Conservation (phyloP, 495 filamentous ascomycete genomes). For the Aspergillus olivimuriae region DNA sequence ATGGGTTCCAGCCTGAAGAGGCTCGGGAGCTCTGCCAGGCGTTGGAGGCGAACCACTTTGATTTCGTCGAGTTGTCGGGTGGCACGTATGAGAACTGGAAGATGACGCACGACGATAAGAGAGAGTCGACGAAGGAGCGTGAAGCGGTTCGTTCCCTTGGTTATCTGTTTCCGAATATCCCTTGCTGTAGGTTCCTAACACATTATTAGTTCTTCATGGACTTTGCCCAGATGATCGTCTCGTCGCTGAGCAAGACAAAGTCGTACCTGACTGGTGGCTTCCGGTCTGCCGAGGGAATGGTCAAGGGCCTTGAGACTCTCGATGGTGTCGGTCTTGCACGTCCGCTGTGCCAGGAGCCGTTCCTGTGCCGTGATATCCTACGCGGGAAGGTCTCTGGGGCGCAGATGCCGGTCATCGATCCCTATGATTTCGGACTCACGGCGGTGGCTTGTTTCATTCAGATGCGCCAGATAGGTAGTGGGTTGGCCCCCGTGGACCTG, state of each 20-base stretch:
- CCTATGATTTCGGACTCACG: slow-evolving; percentile 40
- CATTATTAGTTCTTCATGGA: slow-evolving; percentile 64
- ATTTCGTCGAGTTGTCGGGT: slow-evolving; percentile 57
- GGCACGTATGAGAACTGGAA: slow-evolving; percentile 59
- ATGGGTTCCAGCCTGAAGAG: slow-evolving; percentile 49
- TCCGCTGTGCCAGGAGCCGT: slow-evolving; percentile 43
- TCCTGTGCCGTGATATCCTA: slow-evolving; percentile 40
- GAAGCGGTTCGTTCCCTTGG: too few species aligned
- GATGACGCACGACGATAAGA: slow-evolving; percentile 44
- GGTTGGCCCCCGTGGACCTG: slow-evolving; percentile 47
- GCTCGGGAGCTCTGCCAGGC: slow-evolving; percentile 42
- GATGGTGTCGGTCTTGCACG: slow-evolving; percentile 51
- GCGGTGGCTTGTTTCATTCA: slow-evolving; percentile 42
- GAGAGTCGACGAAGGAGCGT: slow-evolving; percentile 47
- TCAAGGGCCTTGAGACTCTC: slow-evolving; percentile 44
- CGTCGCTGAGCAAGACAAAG: slow-evolving; percentile 45
- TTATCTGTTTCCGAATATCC: too few species aligned
- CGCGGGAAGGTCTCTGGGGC: slow-evolving; percentile 35
- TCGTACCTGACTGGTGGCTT: slow-evolving; percentile 57
- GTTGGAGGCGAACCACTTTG: slow-evolving; percentile 48
- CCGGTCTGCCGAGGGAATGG: slow-evolving; percentile 51
- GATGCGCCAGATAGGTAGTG: slow-evolving; percentile 47
- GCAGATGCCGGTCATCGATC: slow-evolving; percentile 35
- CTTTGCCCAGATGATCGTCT: slow-evolving; percentile 53
- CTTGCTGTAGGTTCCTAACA: too few species aligned